Evolutionary conservation across 371 early-diverging fungal species (phyloP), one percentile per base, ranked within the genome.

Genomic region (Zancudomyces culisetae): DNA sequence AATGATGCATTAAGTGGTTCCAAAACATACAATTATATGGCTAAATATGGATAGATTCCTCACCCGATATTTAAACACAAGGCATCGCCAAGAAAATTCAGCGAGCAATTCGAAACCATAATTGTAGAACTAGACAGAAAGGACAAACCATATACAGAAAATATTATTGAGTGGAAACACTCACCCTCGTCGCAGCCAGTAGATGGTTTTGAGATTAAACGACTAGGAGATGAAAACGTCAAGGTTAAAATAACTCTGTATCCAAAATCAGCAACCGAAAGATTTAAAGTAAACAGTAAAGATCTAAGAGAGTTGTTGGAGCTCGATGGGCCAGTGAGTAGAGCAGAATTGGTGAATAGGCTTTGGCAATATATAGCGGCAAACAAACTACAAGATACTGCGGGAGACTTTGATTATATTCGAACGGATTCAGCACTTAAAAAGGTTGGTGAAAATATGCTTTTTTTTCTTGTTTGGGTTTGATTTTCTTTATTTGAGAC

Each of bases 301-400:
- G 69, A 76, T 46, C 52, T 91, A 50, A 60, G 91, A 43, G 81
- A 81, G 50, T 68, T 90, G 48, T 63, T 81, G 23, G 89, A 84
- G 35, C 54, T 61, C 26, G 57, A 57, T 27, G 59, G 58, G 0
- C 49, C 60, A 1, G 42, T 58, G 6, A 52, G 57, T 51, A 61
- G 59, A 30, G 60, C 62, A 10, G 55, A 45, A 15, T 79, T 90
- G 43, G 80, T 91, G 30, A 75, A 83, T 73, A 84, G 80, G 13
- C 57, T 97, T 30, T 97, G 98, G 98, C 85, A 90, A 58, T 97
- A 97, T 59, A 79, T 94, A 62, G 93, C 26, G 20, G 50, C 30
- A 39, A 66, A 72, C 73, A 54, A 65, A 56, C 53, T 73, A 58
- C 61, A 64, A 55, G 63, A 66, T 19, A 26, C 49, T 45, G n/a